phyloP scores from a whole-genome alignment of 2,329 filamentous ascomycete species.

The Trichoderma sp. region DNA sequence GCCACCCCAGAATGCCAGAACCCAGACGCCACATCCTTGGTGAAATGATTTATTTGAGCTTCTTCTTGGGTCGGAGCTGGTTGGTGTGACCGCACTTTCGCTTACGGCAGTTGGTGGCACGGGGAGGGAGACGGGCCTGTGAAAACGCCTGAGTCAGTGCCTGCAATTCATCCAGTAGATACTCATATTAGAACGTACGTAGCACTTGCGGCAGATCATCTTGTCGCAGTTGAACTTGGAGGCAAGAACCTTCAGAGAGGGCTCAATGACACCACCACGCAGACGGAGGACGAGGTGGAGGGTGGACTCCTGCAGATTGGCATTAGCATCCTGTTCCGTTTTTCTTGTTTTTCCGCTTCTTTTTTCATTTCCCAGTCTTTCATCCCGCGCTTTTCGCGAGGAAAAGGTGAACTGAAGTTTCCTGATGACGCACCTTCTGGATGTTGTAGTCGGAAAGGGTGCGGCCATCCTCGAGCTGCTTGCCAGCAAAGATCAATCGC shows the following conservation, averaged over 20 bases:
- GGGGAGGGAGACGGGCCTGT: conserved; percentile 84
- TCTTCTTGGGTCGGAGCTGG: conserved; percentile 99
- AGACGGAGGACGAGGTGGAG: conserved; percentile 98
- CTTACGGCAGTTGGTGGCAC: conserved; percentile 99
- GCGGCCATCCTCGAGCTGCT: conserved; percentile 98
- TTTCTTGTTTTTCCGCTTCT: background rate
- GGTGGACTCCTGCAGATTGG: conserved; percentile 75
- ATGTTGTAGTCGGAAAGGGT: conserved; percentile 99
- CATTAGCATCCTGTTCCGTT: conserved; percentile 34
- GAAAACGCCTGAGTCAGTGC: background rate
- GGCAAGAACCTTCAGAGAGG: conserved; percentile 95
- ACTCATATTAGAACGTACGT: conserved; percentile 62
- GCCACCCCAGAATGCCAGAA: conserved; percentile 44
- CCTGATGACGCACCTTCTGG: conserved; percentile 74
- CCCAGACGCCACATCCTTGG: conserved; percentile 49
- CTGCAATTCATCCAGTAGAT: background rate
- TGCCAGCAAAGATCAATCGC: conserved; percentile 97
- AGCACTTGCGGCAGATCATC: conserved; percentile 99
- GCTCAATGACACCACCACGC: conserved; percentile 99
- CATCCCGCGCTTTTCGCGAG: background rate
- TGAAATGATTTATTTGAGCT: conserved; percentile 73
- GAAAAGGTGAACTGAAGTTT: background rate
- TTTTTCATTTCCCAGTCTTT: background rate
- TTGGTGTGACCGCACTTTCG: conserved; percentile 99
- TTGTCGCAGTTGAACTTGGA: conserved; percentile 99